Percentiles rank a stretch among this genome's conserved stretches.
Conservation (phyloP, 1,139 yeast species). For the Yamadazyma spencermartinsiae region DNA sequence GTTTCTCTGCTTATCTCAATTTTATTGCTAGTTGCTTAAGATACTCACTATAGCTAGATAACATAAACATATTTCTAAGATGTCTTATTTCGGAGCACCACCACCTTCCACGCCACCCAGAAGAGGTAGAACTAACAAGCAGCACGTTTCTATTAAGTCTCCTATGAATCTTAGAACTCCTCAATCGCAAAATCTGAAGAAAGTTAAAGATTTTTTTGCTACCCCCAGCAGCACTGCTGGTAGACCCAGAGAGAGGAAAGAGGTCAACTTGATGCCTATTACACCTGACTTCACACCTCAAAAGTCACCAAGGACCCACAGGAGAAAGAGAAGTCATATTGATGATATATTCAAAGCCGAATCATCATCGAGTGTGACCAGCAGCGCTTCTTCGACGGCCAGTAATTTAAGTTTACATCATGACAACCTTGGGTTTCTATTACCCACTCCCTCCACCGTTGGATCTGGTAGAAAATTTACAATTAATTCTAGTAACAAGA, state of each 20-base stretch:
- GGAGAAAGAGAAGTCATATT: slow-evolving; percentile 17
- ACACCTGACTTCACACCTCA: slow-evolving; percentile 42
- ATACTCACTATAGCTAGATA: neutral
- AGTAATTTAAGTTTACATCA: slow-evolving; percentile 3
- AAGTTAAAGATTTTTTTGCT: slow-evolving; percentile 8
- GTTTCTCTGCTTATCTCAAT: slow-evolving; percentile 2
- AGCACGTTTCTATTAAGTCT: neutral
- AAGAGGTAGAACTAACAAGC: slow-evolving; percentile 6
- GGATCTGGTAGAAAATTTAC: slow-evolving; percentile 35
- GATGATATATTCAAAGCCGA: slow-evolving; percentile 17
- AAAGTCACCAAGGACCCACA: slow-evolving; percentile 23
- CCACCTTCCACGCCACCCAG: slow-evolving; percentile 20
- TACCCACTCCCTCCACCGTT: slow-evolving; percentile 45
- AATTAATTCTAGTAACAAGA: slow-evolving; percentile 1
- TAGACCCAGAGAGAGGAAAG: slow-evolving; percentile 1
- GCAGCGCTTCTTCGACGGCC: slow-evolving; percentile 3
- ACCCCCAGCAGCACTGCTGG: slow-evolving; percentile 1
- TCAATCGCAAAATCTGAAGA: slow-evolving; percentile 7
- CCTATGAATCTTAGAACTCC: slow-evolving; percentile 1
- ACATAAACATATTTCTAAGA: slow-evolving; percentile 9
- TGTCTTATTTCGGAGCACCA: slow-evolving; percentile 6
- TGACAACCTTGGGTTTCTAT: slow-evolving; percentile 27
- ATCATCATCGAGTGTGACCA: slow-evolving; percentile 4
- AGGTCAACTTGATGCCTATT: slow-evolving; percentile 20
- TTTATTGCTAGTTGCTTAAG: no score